Evolutionary conservation across 2,329 filamentous ascomycete species (phyloP).

Genomic region (Paramyrothecium roridum): DNA sequence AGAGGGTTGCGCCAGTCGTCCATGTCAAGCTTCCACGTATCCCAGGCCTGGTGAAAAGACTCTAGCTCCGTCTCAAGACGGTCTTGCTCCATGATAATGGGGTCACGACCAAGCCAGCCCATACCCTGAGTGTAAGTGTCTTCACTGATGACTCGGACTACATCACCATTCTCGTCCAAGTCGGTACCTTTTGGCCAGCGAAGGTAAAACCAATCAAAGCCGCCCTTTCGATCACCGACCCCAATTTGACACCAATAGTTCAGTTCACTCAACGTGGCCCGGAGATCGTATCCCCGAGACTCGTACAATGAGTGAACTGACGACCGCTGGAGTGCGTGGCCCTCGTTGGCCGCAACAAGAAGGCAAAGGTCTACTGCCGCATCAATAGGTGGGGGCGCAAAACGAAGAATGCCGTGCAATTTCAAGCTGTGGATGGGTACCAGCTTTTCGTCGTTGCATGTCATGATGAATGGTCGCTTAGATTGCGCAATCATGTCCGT

Average conservation of each 20-base stretch:
- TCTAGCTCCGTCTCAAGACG: constrained; percentile 54
- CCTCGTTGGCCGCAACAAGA: constrained; percentile 81
- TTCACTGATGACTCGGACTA: constrained; percentile 75
- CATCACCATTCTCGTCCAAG: constrained; percentile 62
- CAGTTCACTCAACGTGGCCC: constrained; percentile 78
- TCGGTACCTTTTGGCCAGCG: constrained; percentile 73
- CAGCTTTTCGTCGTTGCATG: constrained; percentile 88
- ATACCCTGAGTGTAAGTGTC: constrained; percentile 75
- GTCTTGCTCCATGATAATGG: constrained; percentile 31
- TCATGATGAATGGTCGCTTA: constrained; percentile 89
- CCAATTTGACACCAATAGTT: constrained; percentile 98
- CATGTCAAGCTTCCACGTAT: constrained; percentile 64
- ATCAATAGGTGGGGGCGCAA: constrained; percentile 62
- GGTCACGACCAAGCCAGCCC: constrained; percentile 70
- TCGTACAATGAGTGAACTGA: constrained; percentile 69
- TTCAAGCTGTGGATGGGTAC: constrained; percentile 71
- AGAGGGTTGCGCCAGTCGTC: constrained; percentile 51
- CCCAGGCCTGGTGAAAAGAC: constrained; percentile 60
- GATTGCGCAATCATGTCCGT: constrained; percentile 76
- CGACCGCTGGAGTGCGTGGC: constrained; percentile 69
- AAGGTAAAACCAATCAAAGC: constrained; percentile 85
- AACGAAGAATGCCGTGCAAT: constrained; percentile 82
- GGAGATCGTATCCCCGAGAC: constrained; percentile 68
- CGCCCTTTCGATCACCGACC: constrained; percentile 82
- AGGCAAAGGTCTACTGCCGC: constrained; percentile 78